Evolutionary conservation across 768 basidiomycete species (phyloP), one percentile per base, ranked within the genome.

Genomic region (Butyriboletus loyo): DNA sequence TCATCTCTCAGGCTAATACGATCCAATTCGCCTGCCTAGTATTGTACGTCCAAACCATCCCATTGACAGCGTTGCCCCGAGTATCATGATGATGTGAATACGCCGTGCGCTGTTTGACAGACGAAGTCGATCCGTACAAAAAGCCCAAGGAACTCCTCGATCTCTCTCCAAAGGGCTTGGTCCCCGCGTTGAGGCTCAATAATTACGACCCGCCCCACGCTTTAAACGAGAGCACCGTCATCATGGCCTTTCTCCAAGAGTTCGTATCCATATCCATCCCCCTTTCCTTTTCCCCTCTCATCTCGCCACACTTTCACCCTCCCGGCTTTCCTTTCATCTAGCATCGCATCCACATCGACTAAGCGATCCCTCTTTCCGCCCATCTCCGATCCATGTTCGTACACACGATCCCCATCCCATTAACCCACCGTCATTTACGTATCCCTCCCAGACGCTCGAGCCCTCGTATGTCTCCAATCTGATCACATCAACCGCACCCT

Each of bases 41-140:
- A 78, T 49, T 71, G 75, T 79, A 53, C 58, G 69, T 66, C 34
- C 25, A 32, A 37, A 32, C 6, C n/a, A 40, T 46, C 14, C 4
- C 14, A 11, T 30, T 5, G 42, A 30, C n/a, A 22, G 4, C 32
- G 2, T 39, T 5, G 4, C n/a, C 10, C 15, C 10, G 34, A 25
- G 43, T 11, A 51, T 36, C 35, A 19, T 19, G 35, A 50, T 57
- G 24, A 21, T 9, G 21, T 25, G 38, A 38, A n/a, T 9, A 46
- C 31, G 15, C 30, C 21, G 6, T 49, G 13, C 13, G 7, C 22
- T 22, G 5, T 21, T 30, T 25, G 35, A 49, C 53, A 89, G 88
- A 86, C 59, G 88, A 90, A 68, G 86, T 89, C 27, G 86, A 90
- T 67, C 87, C 88, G 19, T 91, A 92, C 73, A 83, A 83, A 70